Evolutionary conservation across 2,329 filamentous ascomycete species (phyloP), one percentile per base, ranked within the genome.

Genomic region (Dactylellina sp.): DNA sequence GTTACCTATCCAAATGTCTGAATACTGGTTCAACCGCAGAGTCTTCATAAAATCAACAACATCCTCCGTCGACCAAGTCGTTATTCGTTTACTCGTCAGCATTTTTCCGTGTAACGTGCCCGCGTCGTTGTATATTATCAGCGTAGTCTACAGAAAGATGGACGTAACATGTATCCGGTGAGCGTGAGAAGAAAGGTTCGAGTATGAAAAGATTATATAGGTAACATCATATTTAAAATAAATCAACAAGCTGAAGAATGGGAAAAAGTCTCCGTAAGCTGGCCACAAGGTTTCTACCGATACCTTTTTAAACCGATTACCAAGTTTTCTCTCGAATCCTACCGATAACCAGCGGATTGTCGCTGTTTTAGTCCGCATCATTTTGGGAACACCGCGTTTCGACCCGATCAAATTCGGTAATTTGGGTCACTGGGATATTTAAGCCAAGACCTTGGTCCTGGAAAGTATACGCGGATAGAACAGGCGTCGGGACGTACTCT

Each of bases 331-430:
- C 14, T 40, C 37, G 11, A 12, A 12, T 16, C 16, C 16, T 22
- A 47, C 20, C 50, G 50, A 55, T 40, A 55, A 28, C n/a, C 24
- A 55, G 18, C 50, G 50, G 50, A 55, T 16, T 25, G 4, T 7
- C 12, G 24, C 35, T 55, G 37, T 55, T 55, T 55, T 55, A 9
- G 9, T 5, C 20, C 42, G n/a, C 42, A 46, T 46, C 6, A 4
- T 46, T 46, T 22, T 46, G 42, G 20, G 16, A 16, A 22, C 9
- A 16, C 20, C 9, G 20, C 42, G 42, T 46, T 46, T 46, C 42
- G 42, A 46, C 7, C n/a, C 42, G 42, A 16, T 16, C 37, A 40
- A 40, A 12, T 3, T 40, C 37, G 37, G 37, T 40, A 16, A 40
- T 40, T 40, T 40, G 37, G 37, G 37, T 40, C 37, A 40, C 14